A percentile compares a stretch with the other conserved stretches of the same genome.
These are phyloP conservation scores for Spergularia azorica DNA, from an alignment of 179 eudicot species.

Conservation along the genomic window DNA sequence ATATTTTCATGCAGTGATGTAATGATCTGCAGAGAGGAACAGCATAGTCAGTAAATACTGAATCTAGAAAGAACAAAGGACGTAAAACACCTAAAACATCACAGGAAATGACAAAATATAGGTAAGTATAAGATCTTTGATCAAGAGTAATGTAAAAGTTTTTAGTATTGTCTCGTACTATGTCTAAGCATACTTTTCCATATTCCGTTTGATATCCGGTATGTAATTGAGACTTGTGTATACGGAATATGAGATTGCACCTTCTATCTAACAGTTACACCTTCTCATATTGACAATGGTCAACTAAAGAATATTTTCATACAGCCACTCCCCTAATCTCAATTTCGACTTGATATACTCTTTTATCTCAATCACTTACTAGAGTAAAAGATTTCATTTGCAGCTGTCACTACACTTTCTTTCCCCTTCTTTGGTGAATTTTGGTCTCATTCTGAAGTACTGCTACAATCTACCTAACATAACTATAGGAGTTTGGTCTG, in stretches of 20 bases:
- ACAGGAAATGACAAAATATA: background rate
- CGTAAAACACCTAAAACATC: background rate
- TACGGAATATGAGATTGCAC: background rate
- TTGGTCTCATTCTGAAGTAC: background rate
- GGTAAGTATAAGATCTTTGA: background rate
- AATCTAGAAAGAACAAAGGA: background rate
- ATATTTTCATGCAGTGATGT: slow-evolving; percentile 55
- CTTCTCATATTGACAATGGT: background rate
- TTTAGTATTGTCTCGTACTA: background rate
- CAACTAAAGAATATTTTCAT: background rate
- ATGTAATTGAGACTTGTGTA: background rate
- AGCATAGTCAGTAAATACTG: slow-evolving; percentile 9
- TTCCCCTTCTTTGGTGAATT: too few species aligned
- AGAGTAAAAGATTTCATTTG: background rate
- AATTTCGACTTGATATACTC: background rate
- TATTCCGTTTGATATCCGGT: background rate
- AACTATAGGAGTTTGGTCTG: background rate
- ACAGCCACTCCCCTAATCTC: background rate
- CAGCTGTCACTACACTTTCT: background rate
- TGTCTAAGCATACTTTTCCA: background rate
- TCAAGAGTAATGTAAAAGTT: background rate
- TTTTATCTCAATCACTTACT: background rate
- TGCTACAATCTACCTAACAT: background rate
- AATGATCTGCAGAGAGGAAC: slow-evolving; percentile 48
- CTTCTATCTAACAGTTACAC: background rate